These are phyloP conservation scores for Scheffersomyces ergatensis DNA, from an alignment of 805 yeast species.

Conservation along the genomic window DNA sequence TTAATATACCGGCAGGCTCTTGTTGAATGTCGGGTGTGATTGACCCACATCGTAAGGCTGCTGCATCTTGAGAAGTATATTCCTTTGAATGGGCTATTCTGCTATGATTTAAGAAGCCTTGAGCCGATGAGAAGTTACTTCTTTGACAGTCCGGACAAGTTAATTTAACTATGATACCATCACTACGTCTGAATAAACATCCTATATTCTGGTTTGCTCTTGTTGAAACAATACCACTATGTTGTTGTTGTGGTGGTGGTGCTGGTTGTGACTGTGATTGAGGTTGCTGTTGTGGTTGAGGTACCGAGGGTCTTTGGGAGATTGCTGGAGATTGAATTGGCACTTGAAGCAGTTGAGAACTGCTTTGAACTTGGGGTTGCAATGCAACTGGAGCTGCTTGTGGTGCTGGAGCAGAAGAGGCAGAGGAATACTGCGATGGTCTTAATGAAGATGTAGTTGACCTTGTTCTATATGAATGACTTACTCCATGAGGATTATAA, in stretches of 20 bases:
- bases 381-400: slow-evolving; percentile 17
- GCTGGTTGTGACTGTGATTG: neutral
- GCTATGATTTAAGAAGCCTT: slow-evolving; percentile 77
- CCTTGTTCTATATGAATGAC: slow-evolving; percentile 43
- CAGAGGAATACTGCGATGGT: slow-evolving; percentile 31
- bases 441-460: slow-evolving; percentile 54
- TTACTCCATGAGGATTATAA: slow-evolving; percentile 1
- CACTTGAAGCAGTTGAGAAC: slow-evolving; percentile 3
- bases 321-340: neutral
- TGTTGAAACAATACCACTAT: neutral
- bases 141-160: slow-evolving; percentile 68
- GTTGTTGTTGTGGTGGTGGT: neutral
- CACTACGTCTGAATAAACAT: slow-evolving; percentile 64
- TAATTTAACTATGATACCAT: slow-evolving; percentile 66
- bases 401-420: slow-evolving; percentile 15
- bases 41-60: slow-evolving; percentile 67
- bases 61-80: slow-evolving; percentile 69
- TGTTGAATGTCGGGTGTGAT: slow-evolving; percentile 54
- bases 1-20: slow-evolving; percentile 47
- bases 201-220: slow-evolving; percentile 27
- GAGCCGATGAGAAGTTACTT: slow-evolving; percentile 72
- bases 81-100: slow-evolving; percentile 72
- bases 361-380: neutral
- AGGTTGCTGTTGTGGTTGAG: neutral
- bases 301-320: neutral